phyloP scores from a whole-genome alignment of 768 basidiomycete genomes.

The Melanogaster broomeanus region DNA sequence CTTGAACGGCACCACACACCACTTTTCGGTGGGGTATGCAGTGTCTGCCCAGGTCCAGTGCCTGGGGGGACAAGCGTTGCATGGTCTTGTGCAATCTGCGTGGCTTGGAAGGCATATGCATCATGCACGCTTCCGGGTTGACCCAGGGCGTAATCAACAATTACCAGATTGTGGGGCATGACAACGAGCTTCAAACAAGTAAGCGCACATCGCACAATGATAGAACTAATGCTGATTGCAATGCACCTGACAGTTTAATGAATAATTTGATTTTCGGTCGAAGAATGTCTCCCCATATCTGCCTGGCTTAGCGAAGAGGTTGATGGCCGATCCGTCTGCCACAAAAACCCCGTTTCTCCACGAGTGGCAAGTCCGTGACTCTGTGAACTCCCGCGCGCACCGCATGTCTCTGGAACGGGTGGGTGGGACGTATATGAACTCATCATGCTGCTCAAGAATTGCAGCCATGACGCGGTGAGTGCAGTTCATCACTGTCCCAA shows the following conservation, averaged over 20 bases:
- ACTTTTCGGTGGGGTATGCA: too few relatives aligned
- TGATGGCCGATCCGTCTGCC: background rate
- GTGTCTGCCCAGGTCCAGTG: too few relatives aligned
- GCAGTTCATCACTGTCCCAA: slow-evolving; percentile 3
- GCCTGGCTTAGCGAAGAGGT: background rate
- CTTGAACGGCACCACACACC: too few relatives aligned
- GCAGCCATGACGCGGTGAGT: slow-evolving; percentile 3
- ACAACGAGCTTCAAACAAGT: too few relatives aligned
- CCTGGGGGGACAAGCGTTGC: too few relatives aligned
- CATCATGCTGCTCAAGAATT: background rate
- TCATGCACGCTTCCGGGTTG: background rate
- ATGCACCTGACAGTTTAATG: background rate
- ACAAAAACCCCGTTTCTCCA: background rate
- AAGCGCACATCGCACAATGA: too few relatives aligned
- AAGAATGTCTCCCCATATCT: background rate
- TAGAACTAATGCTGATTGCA: too few relatives aligned
- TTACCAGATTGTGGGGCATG: too few relatives aligned
- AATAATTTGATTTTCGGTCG: background rate
- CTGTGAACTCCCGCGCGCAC: background rate
- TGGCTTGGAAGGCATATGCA: slow-evolving; percentile 5
- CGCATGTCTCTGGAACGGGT: background rate
- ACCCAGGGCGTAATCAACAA: too few relatives aligned
- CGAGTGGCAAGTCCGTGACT: background rate
- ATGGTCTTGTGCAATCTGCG: background rate
- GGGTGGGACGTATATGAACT: background rate